Evolutionary conservation across 306 rosid species (phyloP), one percentile per base, ranked within the genome.

Genomic region (Rosa lucieae): DNA sequence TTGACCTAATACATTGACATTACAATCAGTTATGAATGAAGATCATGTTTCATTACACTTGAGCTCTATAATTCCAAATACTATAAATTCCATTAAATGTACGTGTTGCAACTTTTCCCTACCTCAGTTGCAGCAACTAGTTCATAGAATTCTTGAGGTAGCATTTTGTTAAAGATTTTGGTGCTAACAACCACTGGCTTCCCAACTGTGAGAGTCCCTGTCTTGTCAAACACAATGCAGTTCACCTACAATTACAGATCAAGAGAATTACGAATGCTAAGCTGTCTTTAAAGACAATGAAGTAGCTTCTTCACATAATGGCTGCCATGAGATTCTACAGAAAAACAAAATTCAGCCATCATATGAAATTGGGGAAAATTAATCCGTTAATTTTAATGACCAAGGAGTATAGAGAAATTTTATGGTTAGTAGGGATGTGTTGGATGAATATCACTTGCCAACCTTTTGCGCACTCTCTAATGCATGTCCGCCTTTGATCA

Each of bases 401-500:
- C 1, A 42, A 69, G 66, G 0, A 13, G 43, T 65, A 29, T 7
- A 14, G 35, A 70, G n/a, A 20, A 68, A 23, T 6, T 48, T 26
- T 35, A 18, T 49, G 35, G 21, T 32, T 49, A 48, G 75, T 48
- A 32, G 20, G 14, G 0, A 23, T 20, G n/a, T 79, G 35, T 40
- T n/a, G 52, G 72, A 32, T 43, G 18, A 63, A 26, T 21, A 53
- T 13, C 37, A 77, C 44, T 62, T 67, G 78, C 83, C 76, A 14
- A 93, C 98, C 93, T 93, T 93, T 56, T 90, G 93, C 4, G 98
- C 92, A 81, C 79, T 90, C 85, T 91, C 97, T 83, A 93, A 84
- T 4, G 98, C 98, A 76, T 85, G 91, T 10, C 98, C 98, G 2
- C 98, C 98, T 88, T 93, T 93, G 84, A 93, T 91, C 77, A 93